Base-by-base conservation (phyloP, 768 basidiomycete species). In the Pleurotus ostreatus region DNA sequence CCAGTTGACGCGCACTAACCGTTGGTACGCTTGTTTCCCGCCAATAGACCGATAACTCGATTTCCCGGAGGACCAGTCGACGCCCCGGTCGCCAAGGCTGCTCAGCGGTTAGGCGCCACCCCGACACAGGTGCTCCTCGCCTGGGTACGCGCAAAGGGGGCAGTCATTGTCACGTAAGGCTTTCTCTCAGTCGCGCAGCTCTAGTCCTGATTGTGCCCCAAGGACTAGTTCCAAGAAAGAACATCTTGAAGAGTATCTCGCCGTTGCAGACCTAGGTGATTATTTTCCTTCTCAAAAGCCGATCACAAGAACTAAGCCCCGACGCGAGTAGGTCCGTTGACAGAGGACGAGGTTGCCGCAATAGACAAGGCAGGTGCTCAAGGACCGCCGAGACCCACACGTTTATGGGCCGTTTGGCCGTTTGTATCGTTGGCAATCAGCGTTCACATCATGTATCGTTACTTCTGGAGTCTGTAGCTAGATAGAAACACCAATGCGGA, bases 131-230 rank as follows among this genome's bases (percentile, higher is more conserved):
- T 89, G 37, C 70, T 91, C 20, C 78, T 91, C 49, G 70, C 78
- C 1, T 92, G 89, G 89, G 82, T 82, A 1, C 78, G 75, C 61
- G 76, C 78, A 26, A 91, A 92, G 65, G 83, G 83, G 26, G 80
- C 75, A 1, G 80, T 83, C 5, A 79, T 88, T 49, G 84, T 89
- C 58, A 89, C 87, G 84, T 84, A 65, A 51, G 78, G 69, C 34
- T 44, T 23, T 41, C 30, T 41, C n/a, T 41, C 34, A 22, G 13
- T 46, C 26, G 20, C 37, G 44, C 20, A 15, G 5, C 43, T 11
- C 22, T 26, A 34, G 30, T 37, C 23, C 15, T 7, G 26, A 16
- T 9, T 22, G 5, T 9, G 23, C 22, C 53, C 13, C 46, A n/a
- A 86, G 85, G 5, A 89, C 86, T 13, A 85, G 82, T 55, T 79